A percentile compares a stretch with the other conserved stretches of the same genome.
phyloP scores from a whole-genome alignment of 768 basidiomycete genomes.

The Boletales sp. region DNA sequence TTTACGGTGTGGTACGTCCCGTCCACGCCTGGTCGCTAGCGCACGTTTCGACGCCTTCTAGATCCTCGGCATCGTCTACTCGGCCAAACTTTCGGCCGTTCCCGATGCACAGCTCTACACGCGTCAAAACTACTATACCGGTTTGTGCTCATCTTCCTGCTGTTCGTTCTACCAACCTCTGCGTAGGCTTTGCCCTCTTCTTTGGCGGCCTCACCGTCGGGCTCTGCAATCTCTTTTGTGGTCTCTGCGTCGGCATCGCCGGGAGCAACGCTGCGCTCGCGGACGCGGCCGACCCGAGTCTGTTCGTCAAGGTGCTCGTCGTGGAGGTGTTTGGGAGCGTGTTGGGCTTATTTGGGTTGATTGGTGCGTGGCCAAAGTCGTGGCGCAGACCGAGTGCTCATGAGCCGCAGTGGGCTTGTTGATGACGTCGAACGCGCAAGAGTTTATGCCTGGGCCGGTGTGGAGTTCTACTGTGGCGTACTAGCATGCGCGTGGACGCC shows the following conservation, averaged over 20 bases:
- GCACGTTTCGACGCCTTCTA: constrained; percentile 20
- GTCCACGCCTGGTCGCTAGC: neutral
- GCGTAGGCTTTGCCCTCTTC: constrained; percentile 83
- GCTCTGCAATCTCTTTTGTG: constrained; percentile 90
- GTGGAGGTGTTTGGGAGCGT: constrained; percentile 95
- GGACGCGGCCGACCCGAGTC: constrained; percentile 89
- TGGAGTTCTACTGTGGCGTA: constrained; percentile 31
- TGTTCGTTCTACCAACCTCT: neutral
- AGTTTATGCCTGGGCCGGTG: constrained; percentile 45
- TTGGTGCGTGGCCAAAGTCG: constrained; percentile 56
- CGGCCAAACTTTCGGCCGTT: constrained; percentile 66
- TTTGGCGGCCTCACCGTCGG: constrained; percentile 97
- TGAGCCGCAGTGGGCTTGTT: constrained; percentile 65
- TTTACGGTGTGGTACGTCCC: constrained; percentile 85
- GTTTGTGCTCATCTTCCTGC: constrained; percentile 31
- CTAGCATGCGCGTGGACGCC: constrained; percentile 5
- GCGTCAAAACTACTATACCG: constrained; percentile 88
- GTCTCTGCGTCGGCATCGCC: constrained; percentile 89
- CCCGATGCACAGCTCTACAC: constrained; percentile 74
- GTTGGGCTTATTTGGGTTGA: constrained; percentile 88
- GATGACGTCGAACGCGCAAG: constrained; percentile 65
- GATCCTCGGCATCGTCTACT: constrained; percentile 98
- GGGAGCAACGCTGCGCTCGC: constrained; percentile 94
- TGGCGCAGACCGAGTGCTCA: too few species aligned
- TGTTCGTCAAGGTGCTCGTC: constrained; percentile 96